phyloP scores from a whole-genome alignment of 1,139 yeast species.

The Spencermartinsiella ligniputridi region DNA sequence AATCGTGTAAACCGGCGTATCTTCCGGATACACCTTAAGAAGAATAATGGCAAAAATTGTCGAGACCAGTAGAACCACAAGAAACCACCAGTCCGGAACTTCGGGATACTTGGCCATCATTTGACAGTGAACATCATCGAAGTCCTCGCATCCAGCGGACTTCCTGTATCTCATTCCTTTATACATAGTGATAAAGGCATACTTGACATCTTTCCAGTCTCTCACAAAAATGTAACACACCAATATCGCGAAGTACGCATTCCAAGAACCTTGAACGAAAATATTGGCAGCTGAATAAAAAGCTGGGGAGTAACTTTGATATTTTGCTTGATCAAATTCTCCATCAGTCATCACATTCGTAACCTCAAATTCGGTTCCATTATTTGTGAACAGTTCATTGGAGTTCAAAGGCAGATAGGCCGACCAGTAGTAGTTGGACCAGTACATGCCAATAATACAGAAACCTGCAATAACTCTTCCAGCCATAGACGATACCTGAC shows the following conservation, averaged over 20 bases:
- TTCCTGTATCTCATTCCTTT: neutral
- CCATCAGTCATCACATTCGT: constrained; percentile 38
- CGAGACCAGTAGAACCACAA: constrained; percentile 43
- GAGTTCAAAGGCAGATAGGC: constrained; percentile 37
- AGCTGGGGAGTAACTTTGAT: constrained; percentile 42
- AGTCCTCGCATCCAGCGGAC: neutral
- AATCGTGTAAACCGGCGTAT: constrained; percentile 48
- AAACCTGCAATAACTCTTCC: constrained; percentile 43
- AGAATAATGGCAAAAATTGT: constrained; percentile 46
- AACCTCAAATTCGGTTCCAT: constrained; percentile 41
- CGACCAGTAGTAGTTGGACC: constrained; percentile 29
- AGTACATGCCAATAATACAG: constrained; percentile 39
- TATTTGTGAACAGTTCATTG: constrained; percentile 43
- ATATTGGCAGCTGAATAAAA: constrained; percentile 34
- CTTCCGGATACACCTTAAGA: constrained; percentile 29
- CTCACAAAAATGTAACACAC: constrained; percentile 18
- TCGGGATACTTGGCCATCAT: constrained; percentile 53
- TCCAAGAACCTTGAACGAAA: constrained; percentile 30
- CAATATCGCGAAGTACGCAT: constrained; percentile 23
- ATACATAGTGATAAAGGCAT: constrained; percentile 21
- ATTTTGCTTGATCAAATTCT: constrained; percentile 28
- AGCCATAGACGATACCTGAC: constrained; percentile 37
- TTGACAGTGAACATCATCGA: constrained; percentile 47
- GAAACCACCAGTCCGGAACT: constrained; percentile 58
- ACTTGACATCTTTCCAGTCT: constrained; percentile 21